Conservation (phyloP, 78 protist genomes). For the Pelomyxa schiedti region DNA sequence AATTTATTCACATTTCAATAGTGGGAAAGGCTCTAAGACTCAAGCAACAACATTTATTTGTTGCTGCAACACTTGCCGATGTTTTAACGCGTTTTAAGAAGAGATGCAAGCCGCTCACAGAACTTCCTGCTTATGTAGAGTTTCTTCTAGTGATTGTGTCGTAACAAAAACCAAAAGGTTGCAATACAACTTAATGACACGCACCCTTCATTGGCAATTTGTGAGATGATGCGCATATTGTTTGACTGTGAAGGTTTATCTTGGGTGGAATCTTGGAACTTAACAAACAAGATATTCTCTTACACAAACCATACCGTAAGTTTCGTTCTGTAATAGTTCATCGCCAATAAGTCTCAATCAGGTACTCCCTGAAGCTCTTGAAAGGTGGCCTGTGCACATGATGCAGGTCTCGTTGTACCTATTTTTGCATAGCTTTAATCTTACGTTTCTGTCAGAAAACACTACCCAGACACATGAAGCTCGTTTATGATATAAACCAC, state of each 20-base stretch:
- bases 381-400: slow-evolving; percentile 80
- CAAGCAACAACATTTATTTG: slow-evolving; percentile 89
- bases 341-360: too few relatives aligned
- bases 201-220: slow-evolving; percentile 86
- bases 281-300: slow-evolving; percentile 47
- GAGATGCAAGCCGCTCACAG: slow-evolving; percentile 12
- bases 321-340: too few relatives aligned
- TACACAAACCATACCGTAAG: slow-evolving; percentile 96
- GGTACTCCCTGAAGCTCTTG: slow-evolving; percentile 90
- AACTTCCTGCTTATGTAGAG: slow-evolving; percentile 17
- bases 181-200: slow-evolving; percentile 93
- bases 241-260: slow-evolving; percentile 60
- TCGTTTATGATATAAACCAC: slow-evolving; percentile 86
- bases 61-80: slow-evolving; percentile 83
- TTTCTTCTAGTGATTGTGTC: background rate
- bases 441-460: too few relatives aligned
- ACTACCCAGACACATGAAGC: slow-evolving; percentile 82
- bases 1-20: slow-evolving; percentile 15
- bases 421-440: too few relatives aligned
- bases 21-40: slow-evolving; percentile 86
- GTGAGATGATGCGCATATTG: slow-evolving; percentile 76
- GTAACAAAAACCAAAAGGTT: slow-evolving; percentile 8
- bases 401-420: too few relatives aligned
- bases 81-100: slow-evolving; percentile 65
- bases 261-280: slow-evolving; percentile 79